Conservation (phyloP, 2,329 filamentous ascomycete genomes). For the Sporothrix humicola region DNA sequence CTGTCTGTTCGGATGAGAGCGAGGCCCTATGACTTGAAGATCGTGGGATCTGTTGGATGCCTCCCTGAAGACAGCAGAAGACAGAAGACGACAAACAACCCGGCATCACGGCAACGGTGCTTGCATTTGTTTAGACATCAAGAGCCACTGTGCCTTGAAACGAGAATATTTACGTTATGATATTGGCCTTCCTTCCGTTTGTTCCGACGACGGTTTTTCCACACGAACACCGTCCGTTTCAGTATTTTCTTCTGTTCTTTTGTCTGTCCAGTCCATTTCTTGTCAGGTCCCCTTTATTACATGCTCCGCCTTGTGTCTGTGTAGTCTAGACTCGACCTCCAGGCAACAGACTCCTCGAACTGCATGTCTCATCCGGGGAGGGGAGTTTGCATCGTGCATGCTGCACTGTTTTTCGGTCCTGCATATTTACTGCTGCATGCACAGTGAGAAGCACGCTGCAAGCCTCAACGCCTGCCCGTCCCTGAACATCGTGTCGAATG, state of each 20-base stretch:
- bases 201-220: neutral
- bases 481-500: slow-evolving; percentile 11
- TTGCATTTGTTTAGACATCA: neutral
- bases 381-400: slow-evolving; percentile 7
- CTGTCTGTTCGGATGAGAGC: neutral
- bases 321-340: neutral
- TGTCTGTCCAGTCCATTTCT: neutral
- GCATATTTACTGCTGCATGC: neutral
- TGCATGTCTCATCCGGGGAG: slow-evolving; percentile 12
- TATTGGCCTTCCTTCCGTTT: neutral
- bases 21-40: too few species aligned
- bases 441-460: neutral
- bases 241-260: neutral
- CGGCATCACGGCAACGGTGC: neutral
- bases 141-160: too few species aligned
- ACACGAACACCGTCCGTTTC: neutral
- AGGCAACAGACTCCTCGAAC: neutral
- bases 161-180: neutral
- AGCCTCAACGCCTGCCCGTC: neutral
- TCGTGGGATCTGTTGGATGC: neutral
- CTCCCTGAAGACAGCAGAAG: neutral
- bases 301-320: slow-evolving; percentile 1
- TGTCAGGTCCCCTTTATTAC: neutral
- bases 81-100: too few species aligned
- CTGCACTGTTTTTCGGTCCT: neutral